Evolutionary conservation across 1,284 basidiomycete species (phyloP).

Genomic region (Apiotrichum akiyoshidainum): DNA sequence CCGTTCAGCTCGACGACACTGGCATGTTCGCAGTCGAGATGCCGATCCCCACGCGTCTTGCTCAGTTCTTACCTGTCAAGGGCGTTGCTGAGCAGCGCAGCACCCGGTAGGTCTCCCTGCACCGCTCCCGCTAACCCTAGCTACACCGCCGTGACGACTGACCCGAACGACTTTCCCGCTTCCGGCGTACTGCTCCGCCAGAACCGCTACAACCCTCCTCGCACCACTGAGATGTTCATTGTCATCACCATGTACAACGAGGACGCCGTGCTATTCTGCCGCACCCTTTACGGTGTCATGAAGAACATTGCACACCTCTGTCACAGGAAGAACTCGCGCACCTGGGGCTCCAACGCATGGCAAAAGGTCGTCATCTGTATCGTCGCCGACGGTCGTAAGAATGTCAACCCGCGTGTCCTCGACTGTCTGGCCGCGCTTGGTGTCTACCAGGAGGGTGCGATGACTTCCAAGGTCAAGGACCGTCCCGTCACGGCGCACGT

Average conservation of each 20-base stretch:
- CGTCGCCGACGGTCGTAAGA: constrained; percentile 88
- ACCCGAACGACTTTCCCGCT: constrained; percentile 86
- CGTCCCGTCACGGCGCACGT: constrained; percentile 87
- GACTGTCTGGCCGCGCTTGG: constrained; percentile 67
- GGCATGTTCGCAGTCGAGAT: constrained; percentile 84
- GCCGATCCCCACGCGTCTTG: constrained; percentile 76
- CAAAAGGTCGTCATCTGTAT: constrained; percentile 97
- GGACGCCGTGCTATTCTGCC: constrained; percentile 86
- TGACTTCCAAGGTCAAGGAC: constrained; percentile 85
- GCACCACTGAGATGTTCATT: constrained; percentile 88
- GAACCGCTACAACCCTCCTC: constrained; percentile 61
- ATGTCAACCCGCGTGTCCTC: constrained; percentile 86
- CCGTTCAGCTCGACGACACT: constrained; percentile 55
- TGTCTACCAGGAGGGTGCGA: constrained; percentile 64
- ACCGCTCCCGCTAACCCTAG: constrained; percentile 27
- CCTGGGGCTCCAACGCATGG: constrained; percentile 96
- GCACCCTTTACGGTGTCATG: constrained; percentile 96
- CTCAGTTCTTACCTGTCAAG: constrained; percentile 66
- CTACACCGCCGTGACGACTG: constrained; percentile 82
- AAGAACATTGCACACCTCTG: constrained; percentile 83
- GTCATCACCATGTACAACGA: constrained; percentile 98
- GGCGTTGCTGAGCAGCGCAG: constrained; percentile 79
- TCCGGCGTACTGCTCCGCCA: constrained; percentile 82
- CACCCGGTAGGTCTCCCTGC: constrained; percentile 59
- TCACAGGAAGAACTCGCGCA: constrained; percentile 85